Conservation (phyloP, 1,284 basidiomycete genomes). For the Trichosporon inkin region DNA sequence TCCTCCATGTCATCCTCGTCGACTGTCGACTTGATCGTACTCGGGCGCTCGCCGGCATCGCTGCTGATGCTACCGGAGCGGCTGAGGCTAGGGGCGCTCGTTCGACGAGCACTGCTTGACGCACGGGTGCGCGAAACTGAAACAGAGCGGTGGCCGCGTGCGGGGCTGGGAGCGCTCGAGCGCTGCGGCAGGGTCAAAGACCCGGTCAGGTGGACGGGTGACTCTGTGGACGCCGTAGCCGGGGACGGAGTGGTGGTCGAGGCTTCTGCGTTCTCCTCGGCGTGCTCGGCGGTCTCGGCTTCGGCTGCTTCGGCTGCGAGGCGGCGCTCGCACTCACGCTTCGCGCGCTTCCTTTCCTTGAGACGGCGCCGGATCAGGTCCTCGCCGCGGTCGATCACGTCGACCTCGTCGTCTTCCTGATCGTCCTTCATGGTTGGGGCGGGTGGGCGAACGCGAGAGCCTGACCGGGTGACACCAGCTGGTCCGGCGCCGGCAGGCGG, state of each 20-base stretch:
- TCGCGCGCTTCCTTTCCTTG: constrained; percentile 52
- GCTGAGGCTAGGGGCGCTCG: background rate
- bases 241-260: background rate
- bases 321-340: constrained; percentile 36
- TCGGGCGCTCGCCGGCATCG: background rate
- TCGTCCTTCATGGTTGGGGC: constrained; percentile 9
- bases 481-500: background rate
- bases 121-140: constrained; percentile 2
- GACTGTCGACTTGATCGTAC: background rate
- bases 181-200: background rate
- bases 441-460: constrained; percentile 18
- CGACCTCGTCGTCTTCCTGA: constrained; percentile 53
- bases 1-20: constrained; percentile 4
- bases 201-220: background rate
- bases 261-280: constrained; percentile 17
- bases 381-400: constrained; percentile 55
- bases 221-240: background rate
- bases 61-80: background rate
- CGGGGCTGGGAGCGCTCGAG: constrained; percentile 2
- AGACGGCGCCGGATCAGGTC: constrained; percentile 55
- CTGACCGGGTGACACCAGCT: constrained; percentile 13
- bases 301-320: constrained; percentile 9
- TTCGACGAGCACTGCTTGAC: background rate
- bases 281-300: constrained; percentile 23
- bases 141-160: background rate